Evolutionary conservation across 225 moss, liverwort and hornwort species (phyloP), one percentile per base, ranked within the genome.

Genomic region (Polytrichum formosum): DNA sequence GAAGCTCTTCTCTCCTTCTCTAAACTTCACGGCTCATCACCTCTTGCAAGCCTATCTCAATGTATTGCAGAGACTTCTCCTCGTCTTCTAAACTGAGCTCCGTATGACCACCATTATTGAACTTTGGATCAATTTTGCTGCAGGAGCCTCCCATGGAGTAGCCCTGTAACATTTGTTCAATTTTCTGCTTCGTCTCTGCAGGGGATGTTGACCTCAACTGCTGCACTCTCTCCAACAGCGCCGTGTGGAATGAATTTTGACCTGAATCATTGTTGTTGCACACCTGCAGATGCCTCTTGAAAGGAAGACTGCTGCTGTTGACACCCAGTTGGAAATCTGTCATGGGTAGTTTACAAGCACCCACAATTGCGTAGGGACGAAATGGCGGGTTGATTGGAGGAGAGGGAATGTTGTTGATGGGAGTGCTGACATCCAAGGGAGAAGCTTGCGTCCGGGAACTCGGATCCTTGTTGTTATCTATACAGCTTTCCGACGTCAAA

Each of bases 1-100:
- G 86, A 64, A 97, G 82, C 70, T 97, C 97, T 73, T 92, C 94
- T 84, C 88, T 98, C 72, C 94, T 84, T 55, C 97, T 81, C 74
- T 98, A 94, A 61, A 98, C 83, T 68, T 98, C 97, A 71, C 87
- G 87, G 74, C 81, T 88, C 70, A 23, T 23, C 23, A 98, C 91
- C 70, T 98, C 97, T 60, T 94, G 97, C 72, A 98, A 82, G 79
- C 84, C 90, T 60, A 88, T 84, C 78, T 98, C 97, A 65, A 98
- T 88, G 73, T 90, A 92, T 55, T 94, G 94, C 66, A 98, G 77
- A 6, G 94, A 90, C 70, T 90, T 94, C 74, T 98, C 97, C 76
- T 98, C 94, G 35, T 92, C 97, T 67, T 98, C 97, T 37, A 94
- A 61, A 58, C 83, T 90, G 61, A 91, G 85, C 67, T 98, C 97